phyloP scores from a whole-genome alignment of 2,329 filamentous ascomycete species.

The Clonostachys solani region DNA sequence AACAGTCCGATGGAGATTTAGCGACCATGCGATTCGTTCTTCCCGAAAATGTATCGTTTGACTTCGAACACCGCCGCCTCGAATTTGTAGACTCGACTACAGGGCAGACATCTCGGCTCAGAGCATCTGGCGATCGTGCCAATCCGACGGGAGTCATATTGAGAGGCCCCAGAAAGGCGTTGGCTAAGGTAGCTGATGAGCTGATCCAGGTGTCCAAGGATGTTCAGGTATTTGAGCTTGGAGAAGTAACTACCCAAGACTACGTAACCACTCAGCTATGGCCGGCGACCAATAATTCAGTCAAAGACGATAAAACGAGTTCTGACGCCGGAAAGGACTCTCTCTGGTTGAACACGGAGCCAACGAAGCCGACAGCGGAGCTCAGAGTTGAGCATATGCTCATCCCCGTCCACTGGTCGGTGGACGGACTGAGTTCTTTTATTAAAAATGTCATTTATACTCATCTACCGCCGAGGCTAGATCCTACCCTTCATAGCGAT shows the following conservation, averaged over 20 bases:
- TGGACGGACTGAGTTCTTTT: background rate
- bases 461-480: constrained; percentile 18
- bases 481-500: constrained; percentile 19
- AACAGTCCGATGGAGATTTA: constrained; percentile 20
- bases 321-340: constrained; percentile 12
- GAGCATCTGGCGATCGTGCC: constrained; percentile 22
- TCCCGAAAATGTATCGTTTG: constrained; percentile 24
- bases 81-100: constrained; percentile 26
- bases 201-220: constrained; percentile 19
- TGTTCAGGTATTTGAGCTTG: constrained; percentile 27
- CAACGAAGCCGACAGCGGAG: constrained; percentile 8
- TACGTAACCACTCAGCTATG: constrained; percentile 28
- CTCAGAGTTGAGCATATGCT: constrained; percentile 30
- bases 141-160: constrained; percentile 22
- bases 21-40: constrained; percentile 27
- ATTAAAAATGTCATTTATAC: constrained; percentile 22
- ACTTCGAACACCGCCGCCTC: constrained; percentile 20
- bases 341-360: constrained; percentile 23
- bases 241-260: constrained; percentile 24
- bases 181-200: constrained; percentile 26
- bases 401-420: constrained; percentile 16
- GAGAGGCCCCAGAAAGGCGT: constrained; percentile 19
- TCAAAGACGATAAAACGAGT: constrained; percentile 6
- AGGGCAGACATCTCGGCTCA: constrained; percentile 22
- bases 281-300: constrained; percentile 16